Conservation (phyloP, 805 yeast species). For the Cyberlindnera subsufficiens region DNA sequence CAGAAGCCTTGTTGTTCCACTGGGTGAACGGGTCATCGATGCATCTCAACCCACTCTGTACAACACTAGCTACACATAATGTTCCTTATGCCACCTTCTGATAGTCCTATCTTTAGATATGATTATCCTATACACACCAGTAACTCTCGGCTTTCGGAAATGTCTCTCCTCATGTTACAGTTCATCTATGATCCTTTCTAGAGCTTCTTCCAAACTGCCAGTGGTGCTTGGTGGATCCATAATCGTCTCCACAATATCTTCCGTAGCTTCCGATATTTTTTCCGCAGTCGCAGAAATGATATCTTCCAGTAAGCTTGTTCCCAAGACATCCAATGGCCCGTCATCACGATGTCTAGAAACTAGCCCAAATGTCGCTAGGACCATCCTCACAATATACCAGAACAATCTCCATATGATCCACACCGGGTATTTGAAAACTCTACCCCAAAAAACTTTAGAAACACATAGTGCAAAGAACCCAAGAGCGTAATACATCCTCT, state of each 20-base stretch:
- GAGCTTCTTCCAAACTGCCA: conserved; percentile 4
- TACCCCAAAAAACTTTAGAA: conserved; percentile 17
- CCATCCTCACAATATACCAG: conserved; percentile 7
- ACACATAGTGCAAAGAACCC: conserved; percentile 17
- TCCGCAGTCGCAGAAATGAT: not conserved
- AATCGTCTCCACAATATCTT: not conserved
- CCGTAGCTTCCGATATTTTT: not conserved
- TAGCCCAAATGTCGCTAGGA: not conserved
- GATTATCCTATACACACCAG: too few relatives aligned
- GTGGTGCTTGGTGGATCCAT: not conserved
- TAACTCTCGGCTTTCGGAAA: not conserved
- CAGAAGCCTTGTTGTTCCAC: too few relatives aligned
- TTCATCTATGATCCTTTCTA: conserved; percentile 14
- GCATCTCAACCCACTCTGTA: too few relatives aligned
- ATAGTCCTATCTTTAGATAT: too few relatives aligned
- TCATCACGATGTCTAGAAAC: too few relatives aligned
- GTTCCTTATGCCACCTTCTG: too few relatives aligned
- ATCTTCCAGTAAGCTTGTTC: not conserved
- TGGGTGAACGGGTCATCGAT: too few relatives aligned
- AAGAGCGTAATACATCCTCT: conserved; percentile 17
- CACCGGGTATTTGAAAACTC: conserved; percentile 19
- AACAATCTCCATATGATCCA: conserved; percentile 7
- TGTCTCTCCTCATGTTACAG: conserved; percentile 1
- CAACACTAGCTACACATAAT: too few relatives aligned
- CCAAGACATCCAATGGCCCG: not conserved